Evolutionary conservation across 2,329 filamentous ascomycete species (phyloP), one percentile per base, ranked within the genome.

Genomic region (Westerdykella aurantiaca): DNA sequence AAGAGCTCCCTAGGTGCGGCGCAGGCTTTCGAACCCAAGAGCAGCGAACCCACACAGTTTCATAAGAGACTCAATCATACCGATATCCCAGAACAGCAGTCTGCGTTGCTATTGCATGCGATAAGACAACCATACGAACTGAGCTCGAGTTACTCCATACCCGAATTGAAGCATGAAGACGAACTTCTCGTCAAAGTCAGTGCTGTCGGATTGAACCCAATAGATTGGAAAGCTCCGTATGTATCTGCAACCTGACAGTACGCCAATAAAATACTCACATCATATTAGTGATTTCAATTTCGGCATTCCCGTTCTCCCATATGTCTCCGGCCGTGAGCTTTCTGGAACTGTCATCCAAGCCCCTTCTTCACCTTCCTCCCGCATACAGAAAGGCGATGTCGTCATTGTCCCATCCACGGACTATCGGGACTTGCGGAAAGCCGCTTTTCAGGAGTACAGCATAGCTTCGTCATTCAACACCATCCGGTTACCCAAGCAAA

Each of bases 211-310:
- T 67, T 89, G 31, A 89, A 89, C 55, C 86, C 86, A 0, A 85
- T 89, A 43, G 86, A 87, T 60, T 86, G 81, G 81, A 86, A 86
- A 69, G 77, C 80, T 46, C 81, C 83, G 82, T 85, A 69, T 53
- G 79, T 72, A 23, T 11, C 4, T 31, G 14, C 5, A 31, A 25
- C 12, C n/a, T 12, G 33, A 31, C 3, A 17, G 37, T 31, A 9
- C 4, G 11, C 40, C 22, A 25, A 9, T n/a, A 21, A 21, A 29
- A 22, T 29, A 25, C 42, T 42, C 16, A 38, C 12, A 16, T 13
- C 10, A 18, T 9, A 18, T 22, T 29, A 85, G 82, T 10, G 84
- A 85, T 55, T 88, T 78, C 57, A 82, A 81, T 49, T 88, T 86
- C 57, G 82, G 79, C 25, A 79, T 87, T 38, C 83, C 84, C 0